These are phyloP conservation scores for Cyberlindnera mrakii DNA, from an alignment of 805 yeast species.

Conservation along the genomic window DNA sequence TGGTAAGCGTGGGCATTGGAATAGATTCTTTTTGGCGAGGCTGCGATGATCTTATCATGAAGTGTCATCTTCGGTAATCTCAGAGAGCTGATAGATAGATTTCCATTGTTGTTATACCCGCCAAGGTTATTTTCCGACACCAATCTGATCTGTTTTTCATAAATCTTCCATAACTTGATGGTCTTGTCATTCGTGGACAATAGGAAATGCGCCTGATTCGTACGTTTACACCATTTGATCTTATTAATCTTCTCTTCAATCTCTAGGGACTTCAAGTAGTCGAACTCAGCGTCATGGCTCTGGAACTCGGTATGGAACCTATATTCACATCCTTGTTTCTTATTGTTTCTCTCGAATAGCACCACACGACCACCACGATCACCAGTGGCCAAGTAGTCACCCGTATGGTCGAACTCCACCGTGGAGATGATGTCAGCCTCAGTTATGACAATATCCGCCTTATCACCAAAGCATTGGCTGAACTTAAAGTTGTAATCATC, in stretches of 20 bases:
- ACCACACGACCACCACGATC: slow-evolving; percentile 99
- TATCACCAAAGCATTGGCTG: slow-evolving; percentile 98
- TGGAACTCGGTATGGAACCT: slow-evolving; percentile 95
- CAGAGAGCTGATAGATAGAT: slow-evolving; percentile 38
- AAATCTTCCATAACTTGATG: slow-evolving; percentile 95
- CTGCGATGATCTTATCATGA: slow-evolving; percentile 93
- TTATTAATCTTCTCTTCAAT: slow-evolving; percentile 98
- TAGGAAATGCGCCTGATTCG: slow-evolving; percentile 84
- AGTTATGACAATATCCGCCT: slow-evolving; percentile 93
- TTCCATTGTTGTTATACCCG: slow-evolving; percentile 26
- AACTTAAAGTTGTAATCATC: slow-evolving; percentile 49
- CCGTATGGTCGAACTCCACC: slow-evolving; percentile 92
- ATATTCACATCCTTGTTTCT: slow-evolving; percentile 79
- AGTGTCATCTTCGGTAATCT: slow-evolving; percentile 84
- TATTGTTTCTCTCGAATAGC: slow-evolving; percentile 80
- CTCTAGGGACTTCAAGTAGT: slow-evolving; percentile 89
- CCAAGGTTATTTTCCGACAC: slow-evolving; percentile 86
- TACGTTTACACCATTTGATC: slow-evolving; percentile 90
- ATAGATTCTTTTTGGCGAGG: slow-evolving; percentile 86
- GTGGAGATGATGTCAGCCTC: slow-evolving; percentile 97
- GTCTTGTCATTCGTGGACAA: slow-evolving; percentile 95
- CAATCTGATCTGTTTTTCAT: slow-evolving; percentile 84
- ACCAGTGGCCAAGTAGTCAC: slow-evolving; percentile 95
- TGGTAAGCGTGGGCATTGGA: slow-evolving; percentile 98
- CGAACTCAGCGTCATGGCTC: slow-evolving; percentile 97